Conservation (phyloP, 1,139 yeast genomes). For the Magnusiomyces suaveolens region DNA sequence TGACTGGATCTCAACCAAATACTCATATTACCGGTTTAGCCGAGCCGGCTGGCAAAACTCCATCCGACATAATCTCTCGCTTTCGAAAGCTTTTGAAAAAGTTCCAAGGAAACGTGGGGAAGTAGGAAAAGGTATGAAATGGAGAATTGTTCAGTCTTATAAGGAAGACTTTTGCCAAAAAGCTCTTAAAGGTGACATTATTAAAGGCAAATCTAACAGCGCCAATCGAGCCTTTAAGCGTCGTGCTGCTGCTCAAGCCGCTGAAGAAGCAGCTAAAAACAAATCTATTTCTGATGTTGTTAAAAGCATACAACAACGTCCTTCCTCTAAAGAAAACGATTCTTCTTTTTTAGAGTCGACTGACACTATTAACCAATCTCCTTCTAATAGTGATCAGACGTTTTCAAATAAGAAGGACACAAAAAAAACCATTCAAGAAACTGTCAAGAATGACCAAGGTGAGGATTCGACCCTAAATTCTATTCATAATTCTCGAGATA, state of each 20-base stretch:
- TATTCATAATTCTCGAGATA: background rate
- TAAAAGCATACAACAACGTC: background rate
- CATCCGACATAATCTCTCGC: constrained; percentile 68
- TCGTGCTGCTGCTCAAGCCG: background rate
- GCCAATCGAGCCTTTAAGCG: background rate
- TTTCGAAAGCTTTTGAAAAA: constrained; percentile 84
- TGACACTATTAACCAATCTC: background rate
- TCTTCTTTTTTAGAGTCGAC: background rate
- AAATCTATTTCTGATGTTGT: background rate
- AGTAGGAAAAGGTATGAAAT: constrained; percentile 98
- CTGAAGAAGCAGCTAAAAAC: background rate
- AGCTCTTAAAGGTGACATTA: constrained; percentile 49
- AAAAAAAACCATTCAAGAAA: no score
- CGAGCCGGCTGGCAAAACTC: constrained; percentile 94
- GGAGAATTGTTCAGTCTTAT: constrained; percentile 87
- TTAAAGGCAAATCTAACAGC: constrained; percentile 33
- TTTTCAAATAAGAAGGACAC: background rate
- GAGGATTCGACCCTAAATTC: background rate
- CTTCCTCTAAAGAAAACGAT: background rate
- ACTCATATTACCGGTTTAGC: constrained; percentile 83
- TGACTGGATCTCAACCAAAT: constrained; percentile 77
- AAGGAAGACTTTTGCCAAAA: constrained; percentile 75
- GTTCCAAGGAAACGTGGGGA: constrained; percentile 92
- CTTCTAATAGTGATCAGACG: background rate
- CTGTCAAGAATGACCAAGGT: no score